Conservation (phyloP, 140 eudicot species). For the Erigeron philadelphicus region DNA sequence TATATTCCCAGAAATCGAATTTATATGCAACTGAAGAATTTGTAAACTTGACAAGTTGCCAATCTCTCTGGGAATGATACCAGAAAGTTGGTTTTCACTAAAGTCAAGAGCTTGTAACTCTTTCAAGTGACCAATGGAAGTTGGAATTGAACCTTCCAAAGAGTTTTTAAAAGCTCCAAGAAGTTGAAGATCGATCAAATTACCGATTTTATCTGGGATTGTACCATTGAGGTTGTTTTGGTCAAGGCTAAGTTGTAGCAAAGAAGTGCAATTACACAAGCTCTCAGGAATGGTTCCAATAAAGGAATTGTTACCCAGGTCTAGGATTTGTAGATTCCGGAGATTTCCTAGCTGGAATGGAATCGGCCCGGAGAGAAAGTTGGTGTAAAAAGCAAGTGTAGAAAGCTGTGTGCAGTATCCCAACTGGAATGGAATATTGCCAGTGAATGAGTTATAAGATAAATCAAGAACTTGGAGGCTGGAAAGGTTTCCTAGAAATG, state of each 20-base stretch:
- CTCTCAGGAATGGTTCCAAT: slow-evolving; percentile 57
- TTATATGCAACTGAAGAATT: slow-evolving; percentile 42
- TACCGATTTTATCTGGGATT: slow-evolving; percentile 55
- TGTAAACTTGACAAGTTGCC: slow-evolving; percentile 53
- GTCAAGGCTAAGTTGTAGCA: slow-evolving; percentile 34
- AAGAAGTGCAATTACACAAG: slow-evolving; percentile 45
- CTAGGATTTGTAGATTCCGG: slow-evolving; percentile 33
- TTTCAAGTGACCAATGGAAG: slow-evolving; percentile 49
- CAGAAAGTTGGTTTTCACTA: slow-evolving; percentile 47
- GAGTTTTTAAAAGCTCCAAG: slow-evolving; percentile 43
- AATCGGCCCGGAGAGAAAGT: slow-evolving; percentile 56
- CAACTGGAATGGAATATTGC: slow-evolving; percentile 58
- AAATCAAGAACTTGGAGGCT: slow-evolving; percentile 75
- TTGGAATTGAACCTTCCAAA: slow-evolving; percentile 55
- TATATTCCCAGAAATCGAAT: slow-evolving; percentile 52
- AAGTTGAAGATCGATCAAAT: slow-evolving; percentile 41
- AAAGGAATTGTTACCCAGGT: slow-evolving; percentile 52
- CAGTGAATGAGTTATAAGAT: slow-evolving; percentile 50
- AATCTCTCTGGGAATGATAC: slow-evolving; percentile 49
- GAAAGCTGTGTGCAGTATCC: slow-evolving; percentile 51
- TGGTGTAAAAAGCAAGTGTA: slow-evolving; percentile 35
- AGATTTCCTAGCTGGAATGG: slow-evolving; percentile 60
- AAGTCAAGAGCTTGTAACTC: slow-evolving; percentile 42
- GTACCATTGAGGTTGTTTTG: slow-evolving; percentile 56
- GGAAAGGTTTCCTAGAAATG: slow-evolving; percentile 71